phyloP scores from a whole-genome alignment of 1,284 basidiomycete species.

The Pseudozyma tsukubaensis region DNA sequence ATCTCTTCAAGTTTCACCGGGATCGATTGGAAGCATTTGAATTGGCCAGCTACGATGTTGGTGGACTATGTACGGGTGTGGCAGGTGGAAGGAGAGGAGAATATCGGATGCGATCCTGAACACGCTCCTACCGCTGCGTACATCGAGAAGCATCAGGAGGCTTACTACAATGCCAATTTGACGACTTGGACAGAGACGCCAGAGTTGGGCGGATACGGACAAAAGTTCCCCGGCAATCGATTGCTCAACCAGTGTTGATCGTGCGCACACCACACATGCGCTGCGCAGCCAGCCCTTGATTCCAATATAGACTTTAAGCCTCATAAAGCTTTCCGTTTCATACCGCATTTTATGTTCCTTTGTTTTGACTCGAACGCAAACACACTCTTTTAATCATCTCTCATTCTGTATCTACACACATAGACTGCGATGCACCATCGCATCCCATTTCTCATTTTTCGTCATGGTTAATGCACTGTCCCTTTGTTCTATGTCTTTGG shows the following conservation, averaged over 20 bases:
- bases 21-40: constrained; percentile 29
- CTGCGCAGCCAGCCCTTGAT: too few species aligned
- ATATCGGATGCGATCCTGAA: constrained; percentile 69
- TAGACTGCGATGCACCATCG: too few species aligned
- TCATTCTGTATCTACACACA: too few species aligned
- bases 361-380: too few species aligned
- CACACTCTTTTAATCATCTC: too few species aligned
- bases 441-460: too few species aligned
- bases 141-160: constrained; percentile 62
- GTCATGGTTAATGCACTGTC: too few species aligned
- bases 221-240: constrained; percentile 49
- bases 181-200: constrained; percentile 57
- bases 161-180: constrained; percentile 63
- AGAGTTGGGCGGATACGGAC: constrained; percentile 48
- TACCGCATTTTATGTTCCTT: too few species aligned
- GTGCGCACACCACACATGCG: too few species aligned
- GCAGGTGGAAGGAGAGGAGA: constrained; percentile 59
- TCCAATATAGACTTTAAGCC: too few species aligned
- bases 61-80: constrained; percentile 60
- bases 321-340: too few species aligned
- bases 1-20: constrained; percentile 52
- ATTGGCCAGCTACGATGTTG: constrained; percentile 42
- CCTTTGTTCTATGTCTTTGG: too few species aligned
- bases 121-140: constrained; percentile 64
- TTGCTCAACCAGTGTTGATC: constrained; percentile 47